Base-by-base conservation (phyloP, 306 rosid genomes). In the Datisca glomerata region DNA sequence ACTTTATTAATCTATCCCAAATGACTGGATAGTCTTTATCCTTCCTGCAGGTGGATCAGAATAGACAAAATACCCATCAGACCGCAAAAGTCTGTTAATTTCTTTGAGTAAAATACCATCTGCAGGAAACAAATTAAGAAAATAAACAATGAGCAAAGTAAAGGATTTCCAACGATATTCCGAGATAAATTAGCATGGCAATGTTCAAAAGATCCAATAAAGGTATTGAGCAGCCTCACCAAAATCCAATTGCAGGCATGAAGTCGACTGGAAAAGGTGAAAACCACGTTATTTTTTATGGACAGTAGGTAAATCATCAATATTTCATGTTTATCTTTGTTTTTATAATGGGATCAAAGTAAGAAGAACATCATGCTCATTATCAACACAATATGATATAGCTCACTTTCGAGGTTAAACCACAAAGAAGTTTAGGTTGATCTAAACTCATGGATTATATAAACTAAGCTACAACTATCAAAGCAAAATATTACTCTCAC, bases 31-130 rank as follows among this genome's bases (percentile, higher is more conserved):
- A 83, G 6, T 65, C 66, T 66, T 79, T 89, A 56, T 74, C 89
- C 47, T 67, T 83, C 35, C 68, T 71, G 91, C 95, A 41, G 95
- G 97, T 19, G 97, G 97, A 36, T 93, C 86, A 0, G 95, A 89
- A 61, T 79, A 83, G 23, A 71, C 93, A 49, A 87, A 83, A 72
- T 79, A 89, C 5, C 89, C 93, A 71, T 75, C 61, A 10, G 67
- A 22, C 25, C 86, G 86, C 64, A 89, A 68, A 43, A 83, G 75
- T 53, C 95, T 74, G 59, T 80, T 47, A 50, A 77, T 60, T 71
- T 83, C 94, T 72, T 76, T 83, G 49, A 89, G 61, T 60, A 80
- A 68, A 76, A 89, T 69, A 40, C 97, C 97, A 65, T 77, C 97
- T 83, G 79, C 59, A 61, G 45, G 57, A 22, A 53, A 46, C 36